These are phyloP conservation scores for Gossypium aridum DNA, from an alignment of 441 rosid genomes.

Conservation along the genomic window DNA sequence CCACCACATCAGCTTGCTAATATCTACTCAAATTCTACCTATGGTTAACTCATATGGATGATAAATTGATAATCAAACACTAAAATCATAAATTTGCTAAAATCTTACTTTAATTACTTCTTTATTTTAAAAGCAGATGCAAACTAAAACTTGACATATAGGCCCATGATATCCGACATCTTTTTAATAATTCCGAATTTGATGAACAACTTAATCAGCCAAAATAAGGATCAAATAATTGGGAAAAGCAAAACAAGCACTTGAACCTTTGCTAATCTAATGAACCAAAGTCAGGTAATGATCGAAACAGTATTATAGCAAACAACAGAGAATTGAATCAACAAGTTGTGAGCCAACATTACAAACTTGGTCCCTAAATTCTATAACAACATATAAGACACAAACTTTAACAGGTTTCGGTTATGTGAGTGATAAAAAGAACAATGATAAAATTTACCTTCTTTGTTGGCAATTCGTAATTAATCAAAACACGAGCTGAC, in stretches of 20 bases:
- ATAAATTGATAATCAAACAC: neutral
- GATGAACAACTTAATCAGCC: neutral
- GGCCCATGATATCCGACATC: neutral
- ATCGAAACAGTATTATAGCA: neutral
- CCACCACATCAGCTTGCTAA: neutral
- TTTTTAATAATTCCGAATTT: neutral
- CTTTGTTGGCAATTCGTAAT: conserved; percentile 77
- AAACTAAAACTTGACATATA: neutral
- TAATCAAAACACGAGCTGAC: conserved; percentile 62
- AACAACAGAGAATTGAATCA: neutral
- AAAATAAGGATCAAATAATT: neutral
- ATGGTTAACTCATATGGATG: neutral
- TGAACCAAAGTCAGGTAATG: neutral
- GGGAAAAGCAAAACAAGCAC: neutral
- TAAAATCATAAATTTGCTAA: neutral
- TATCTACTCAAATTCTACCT: neutral
- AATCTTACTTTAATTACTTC: neutral
- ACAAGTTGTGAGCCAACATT: neutral
- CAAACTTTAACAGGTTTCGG: neutral
- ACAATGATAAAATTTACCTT: conserved; percentile 33
- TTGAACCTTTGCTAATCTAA: neutral
- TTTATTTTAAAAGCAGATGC: neutral
- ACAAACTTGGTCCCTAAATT: neutral
- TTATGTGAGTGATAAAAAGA: neutral
- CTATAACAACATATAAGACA: neutral